These are phyloP conservation scores for Cadophora gregata DNA, from an alignment of 2,329 filamentous ascomycete species.

Conservation along the genomic window DNA sequence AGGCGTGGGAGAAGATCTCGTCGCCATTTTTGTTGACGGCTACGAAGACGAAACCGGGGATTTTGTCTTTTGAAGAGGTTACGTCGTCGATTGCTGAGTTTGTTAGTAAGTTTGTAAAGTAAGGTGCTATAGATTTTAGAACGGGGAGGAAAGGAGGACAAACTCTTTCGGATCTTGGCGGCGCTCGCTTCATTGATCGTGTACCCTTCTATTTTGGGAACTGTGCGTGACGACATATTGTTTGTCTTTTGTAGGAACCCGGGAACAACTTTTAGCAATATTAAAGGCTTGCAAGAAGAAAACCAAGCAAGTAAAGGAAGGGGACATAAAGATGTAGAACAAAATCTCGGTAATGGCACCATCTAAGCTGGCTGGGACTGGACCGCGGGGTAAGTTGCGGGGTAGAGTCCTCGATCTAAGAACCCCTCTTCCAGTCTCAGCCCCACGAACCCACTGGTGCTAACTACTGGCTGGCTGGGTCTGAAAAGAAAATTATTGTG, in stretches of 20 bases:
- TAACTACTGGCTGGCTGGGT: not conserved
- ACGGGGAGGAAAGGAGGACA: not conserved
- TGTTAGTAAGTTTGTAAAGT: not conserved
- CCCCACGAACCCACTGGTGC: not conserved
- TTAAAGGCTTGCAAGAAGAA: no score
- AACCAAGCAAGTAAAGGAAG: not conserved
- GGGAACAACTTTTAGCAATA: no score
- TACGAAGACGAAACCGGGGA: constrained; percentile 54
- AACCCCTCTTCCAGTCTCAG: not conserved
- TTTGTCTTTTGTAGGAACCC: not conserved
- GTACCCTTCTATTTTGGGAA: not conserved
- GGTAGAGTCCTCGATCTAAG: not conserved
- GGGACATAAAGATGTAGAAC: no score
- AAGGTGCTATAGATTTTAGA: not conserved
- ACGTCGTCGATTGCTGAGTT: constrained; percentile 25
- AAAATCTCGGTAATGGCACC: not conserved
- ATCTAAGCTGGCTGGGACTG: not conserved
- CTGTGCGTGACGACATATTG: not conserved
- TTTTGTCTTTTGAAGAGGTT: constrained; percentile 26
- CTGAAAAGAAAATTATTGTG: not conserved
- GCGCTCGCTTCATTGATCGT: constrained; percentile 3
- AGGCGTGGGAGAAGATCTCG: constrained; percentile 54
- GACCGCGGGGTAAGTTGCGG: constrained; percentile 8
- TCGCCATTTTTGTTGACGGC: constrained; percentile 55
- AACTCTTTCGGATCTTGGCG: constrained; percentile 14